These are phyloP conservation scores for Gnomoniopsis sp. DNA, from an alignment of 2,329 filamentous ascomycete genomes.

Conservation along the genomic window DNA sequence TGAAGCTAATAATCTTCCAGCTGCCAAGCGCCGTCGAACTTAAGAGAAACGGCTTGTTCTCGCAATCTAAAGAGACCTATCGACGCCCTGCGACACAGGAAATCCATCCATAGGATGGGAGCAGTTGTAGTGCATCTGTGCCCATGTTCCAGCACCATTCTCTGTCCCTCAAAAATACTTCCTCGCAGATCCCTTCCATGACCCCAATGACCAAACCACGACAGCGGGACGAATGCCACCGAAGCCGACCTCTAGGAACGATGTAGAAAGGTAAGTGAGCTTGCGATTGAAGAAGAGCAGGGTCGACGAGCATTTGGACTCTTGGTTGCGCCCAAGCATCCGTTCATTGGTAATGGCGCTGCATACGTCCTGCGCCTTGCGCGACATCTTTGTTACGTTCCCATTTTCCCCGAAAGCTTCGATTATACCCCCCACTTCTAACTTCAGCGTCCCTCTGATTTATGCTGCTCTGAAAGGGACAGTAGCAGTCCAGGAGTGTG, in stretches of 20 bases:
- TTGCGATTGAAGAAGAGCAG: neutral
- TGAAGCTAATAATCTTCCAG: constrained; percentile 32
- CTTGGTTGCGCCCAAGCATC: neutral
- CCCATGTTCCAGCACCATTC: neutral
- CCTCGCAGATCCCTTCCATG: neutral
- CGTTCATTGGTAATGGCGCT: neutral
- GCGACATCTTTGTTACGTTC: constrained; percentile 2
- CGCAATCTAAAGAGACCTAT: neutral
- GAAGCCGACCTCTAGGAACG: neutral
- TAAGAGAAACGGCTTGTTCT: constrained; percentile 12
- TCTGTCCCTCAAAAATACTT: neutral
- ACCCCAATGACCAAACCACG: constrained; percentile 3
- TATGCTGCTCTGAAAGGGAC: neutral
- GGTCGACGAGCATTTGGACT: neutral
- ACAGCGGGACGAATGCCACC: constrained; percentile 6
- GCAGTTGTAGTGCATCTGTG: constrained; percentile 20
- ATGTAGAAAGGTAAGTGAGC: constrained; percentile 13
- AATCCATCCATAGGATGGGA: neutral
- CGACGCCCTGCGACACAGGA: neutral
- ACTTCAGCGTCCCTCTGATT: constrained; percentile 1
- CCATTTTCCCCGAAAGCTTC: neutral
- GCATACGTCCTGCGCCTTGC: neutral
- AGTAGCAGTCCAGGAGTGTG: neutral
- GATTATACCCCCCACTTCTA: constrained; percentile 3
- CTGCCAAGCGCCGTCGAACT: constrained; percentile 50